These are phyloP conservation scores for Paragyromitra xinjiangensis DNA, from an alignment of 495 filamentous ascomycete species.

Conservation along the genomic window DNA sequence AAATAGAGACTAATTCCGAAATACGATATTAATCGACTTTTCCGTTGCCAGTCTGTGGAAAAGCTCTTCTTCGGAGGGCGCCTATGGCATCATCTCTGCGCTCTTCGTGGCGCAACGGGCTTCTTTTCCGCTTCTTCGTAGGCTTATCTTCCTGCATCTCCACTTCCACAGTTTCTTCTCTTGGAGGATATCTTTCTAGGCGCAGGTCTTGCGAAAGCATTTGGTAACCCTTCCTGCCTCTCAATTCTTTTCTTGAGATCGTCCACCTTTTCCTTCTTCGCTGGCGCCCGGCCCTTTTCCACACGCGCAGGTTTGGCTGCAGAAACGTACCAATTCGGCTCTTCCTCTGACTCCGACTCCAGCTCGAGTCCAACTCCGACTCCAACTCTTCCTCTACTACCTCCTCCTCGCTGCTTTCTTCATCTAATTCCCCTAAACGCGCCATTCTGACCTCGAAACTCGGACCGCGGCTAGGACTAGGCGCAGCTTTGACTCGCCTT, in stretches of 20 bases:
- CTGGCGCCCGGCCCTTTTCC: not conserved
- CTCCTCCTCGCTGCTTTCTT: too few relatives aligned
- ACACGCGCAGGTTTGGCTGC: not conserved
- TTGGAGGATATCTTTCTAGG: not conserved
- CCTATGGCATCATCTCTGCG: not conserved
- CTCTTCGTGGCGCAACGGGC: not conserved
- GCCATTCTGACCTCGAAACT: too few relatives aligned
- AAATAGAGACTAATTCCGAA: not conserved
- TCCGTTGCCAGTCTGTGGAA: not conserved
- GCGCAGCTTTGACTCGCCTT: too few relatives aligned
- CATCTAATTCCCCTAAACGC: too few relatives aligned
- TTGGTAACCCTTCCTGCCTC: not conserved
- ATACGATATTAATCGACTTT: not conserved
- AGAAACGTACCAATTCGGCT: not conserved
- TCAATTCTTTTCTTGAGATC: not conserved
- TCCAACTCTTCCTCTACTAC: too few relatives aligned
- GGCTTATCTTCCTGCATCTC: not conserved
- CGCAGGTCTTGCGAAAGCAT: rapidly evolving
- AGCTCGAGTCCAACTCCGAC: too few relatives aligned
- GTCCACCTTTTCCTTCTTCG: not conserved
- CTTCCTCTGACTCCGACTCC: not conserved
- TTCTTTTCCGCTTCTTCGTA: not conserved
- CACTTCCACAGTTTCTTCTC: not conserved
- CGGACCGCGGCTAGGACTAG: too few relatives aligned
- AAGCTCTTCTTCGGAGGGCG: not conserved